Base-by-base conservation (phyloP, 345 rosid genomes). In the Boechera divaricarpa region DNA sequence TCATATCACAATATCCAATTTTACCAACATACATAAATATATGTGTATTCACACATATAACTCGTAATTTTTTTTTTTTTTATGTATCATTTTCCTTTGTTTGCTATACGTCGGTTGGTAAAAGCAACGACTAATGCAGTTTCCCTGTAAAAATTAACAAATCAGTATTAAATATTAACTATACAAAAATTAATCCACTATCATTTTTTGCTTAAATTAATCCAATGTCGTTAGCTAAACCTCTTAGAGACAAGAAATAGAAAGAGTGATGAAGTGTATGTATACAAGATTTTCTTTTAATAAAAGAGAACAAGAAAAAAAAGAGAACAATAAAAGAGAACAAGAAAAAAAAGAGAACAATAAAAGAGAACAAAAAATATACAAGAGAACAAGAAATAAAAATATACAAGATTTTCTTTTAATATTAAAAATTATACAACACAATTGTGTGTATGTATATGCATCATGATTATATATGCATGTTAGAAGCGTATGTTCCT, bases 31-130 rank as follows among this genome's bases (percentile, higher is more conserved):
- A 24, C 11, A 33, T 73, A 32, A 31, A 61, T n/a, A 49, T 16
- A 57, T 70, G n/a, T 70, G 10, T 38, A 44, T 44, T 52, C 70
- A 52, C 36, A 73, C 35, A 39, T 31, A 63, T 10, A 31, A 31
- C 64, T 55, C 49, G 48, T 64, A 57, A 54, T 41, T 21, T 55
- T 32, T 21, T 55, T 32, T 35, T 8, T 33, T 33, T 5, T 5
- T 5, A 32, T 32, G 5, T 53, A 53, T 51, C 21, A 7, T 45
- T 21, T 33, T 70, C 33, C 24, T 18, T 73, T 26, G 77, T 62
- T 72, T 72, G 16, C 7, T 74, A 74, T 75, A 58, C 67, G 52
- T 47, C 24, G 66, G 72, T 75, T 75, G 78, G 78, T 75, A 57
- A 66, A 66, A 36, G 73, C 60, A 57, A 47, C 59, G 51, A 57